phyloP scores from a whole-genome alignment of 2,329 filamentous ascomycete species.

The Mycogone perniciosa region DNA sequence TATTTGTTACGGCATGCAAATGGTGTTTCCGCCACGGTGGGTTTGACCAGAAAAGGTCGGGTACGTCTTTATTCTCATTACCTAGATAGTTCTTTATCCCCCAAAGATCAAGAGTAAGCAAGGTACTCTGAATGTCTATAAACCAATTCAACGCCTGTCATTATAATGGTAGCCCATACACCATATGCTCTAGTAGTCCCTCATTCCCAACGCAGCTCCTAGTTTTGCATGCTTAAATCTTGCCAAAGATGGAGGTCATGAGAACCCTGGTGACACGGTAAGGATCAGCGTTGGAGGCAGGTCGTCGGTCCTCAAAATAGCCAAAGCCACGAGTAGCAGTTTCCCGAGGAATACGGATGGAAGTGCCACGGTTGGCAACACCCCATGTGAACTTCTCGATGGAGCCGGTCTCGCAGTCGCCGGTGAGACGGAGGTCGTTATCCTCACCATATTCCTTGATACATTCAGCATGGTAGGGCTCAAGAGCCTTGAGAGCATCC shows the following conservation, averaged over 20 bases:
- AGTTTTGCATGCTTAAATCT: constrained; percentile 19
- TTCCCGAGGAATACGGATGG: constrained; percentile 85
- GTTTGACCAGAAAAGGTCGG: too few species aligned
- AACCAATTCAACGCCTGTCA: too few species aligned
- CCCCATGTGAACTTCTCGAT: constrained; percentile 94
- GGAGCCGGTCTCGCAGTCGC: constrained; percentile 85
- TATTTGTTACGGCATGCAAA: too few species aligned
- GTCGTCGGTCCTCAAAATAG: constrained; percentile 84
- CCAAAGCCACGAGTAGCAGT: constrained; percentile 82
- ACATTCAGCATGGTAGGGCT: constrained; percentile 71
- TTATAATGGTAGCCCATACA: too few species aligned
- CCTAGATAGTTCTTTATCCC: too few species aligned
- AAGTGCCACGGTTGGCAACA: constrained; percentile 91
- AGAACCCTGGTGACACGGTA: constrained; percentile 78
- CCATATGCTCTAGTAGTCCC: too few species aligned
- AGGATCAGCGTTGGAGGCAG: constrained; percentile 80
- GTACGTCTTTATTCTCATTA: too few species aligned
- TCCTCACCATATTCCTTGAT: constrained; percentile 93
- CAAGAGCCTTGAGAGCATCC: constrained; percentile 74
- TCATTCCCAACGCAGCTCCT: background rate
- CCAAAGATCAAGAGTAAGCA: too few species aligned
- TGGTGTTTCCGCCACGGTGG: too few species aligned
- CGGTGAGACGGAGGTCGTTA: constrained; percentile 90
- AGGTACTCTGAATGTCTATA: too few species aligned
- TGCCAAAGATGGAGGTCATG: constrained; percentile 57